Evolutionary conservation across 1,284 basidiomycete genomes (phyloP).

Genomic region (Leucoagaricus sp.): DNA sequence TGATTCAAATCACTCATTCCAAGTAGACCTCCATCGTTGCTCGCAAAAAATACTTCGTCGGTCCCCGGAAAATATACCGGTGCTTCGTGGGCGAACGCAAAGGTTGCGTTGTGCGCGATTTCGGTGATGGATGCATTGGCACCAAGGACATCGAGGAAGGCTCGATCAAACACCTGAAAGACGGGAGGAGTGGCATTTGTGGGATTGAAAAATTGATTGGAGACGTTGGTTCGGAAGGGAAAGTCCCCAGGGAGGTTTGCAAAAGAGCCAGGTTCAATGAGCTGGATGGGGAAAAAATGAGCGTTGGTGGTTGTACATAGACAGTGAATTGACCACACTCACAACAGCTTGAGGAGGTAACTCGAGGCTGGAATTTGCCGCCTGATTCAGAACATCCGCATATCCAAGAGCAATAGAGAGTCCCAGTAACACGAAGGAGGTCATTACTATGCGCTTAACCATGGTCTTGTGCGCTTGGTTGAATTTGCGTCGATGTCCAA

Average conservation of each 20-base stretch:
- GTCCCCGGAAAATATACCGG: conserved; percentile 61
- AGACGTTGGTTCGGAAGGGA: conserved; percentile 39
- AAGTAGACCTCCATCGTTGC: conserved; percentile 45
- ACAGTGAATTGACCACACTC: conserved; percentile 15
- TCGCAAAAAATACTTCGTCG: conserved; percentile 58
- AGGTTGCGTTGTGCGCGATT: conserved; percentile 58
- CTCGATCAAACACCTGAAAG: conserved; percentile 69
- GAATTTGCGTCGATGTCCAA: background rate
- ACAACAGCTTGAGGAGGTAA: conserved; percentile 38
- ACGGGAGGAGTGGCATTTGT: conserved; percentile 50
- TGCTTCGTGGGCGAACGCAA: conserved; percentile 76
- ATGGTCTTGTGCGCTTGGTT: background rate
- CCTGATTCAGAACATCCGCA: background rate
- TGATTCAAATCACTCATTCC: conserved; percentile 44
- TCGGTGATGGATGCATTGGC: conserved; percentile 53
- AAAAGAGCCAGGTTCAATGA: conserved; percentile 42
- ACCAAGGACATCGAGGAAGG: conserved; percentile 64
- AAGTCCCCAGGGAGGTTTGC: conserved; percentile 43
- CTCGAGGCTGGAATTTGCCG: conserved; percentile 11
- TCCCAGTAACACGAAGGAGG: background rate
- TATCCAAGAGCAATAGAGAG: background rate
- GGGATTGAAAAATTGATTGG: conserved; percentile 44
- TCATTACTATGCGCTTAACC: background rate
- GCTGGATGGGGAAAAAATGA: conserved; percentile 28
- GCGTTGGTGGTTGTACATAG: background rate